Base-by-base conservation (phyloP, 495 filamentous ascomycete species). In the Daldinia caldariorum region DNA sequence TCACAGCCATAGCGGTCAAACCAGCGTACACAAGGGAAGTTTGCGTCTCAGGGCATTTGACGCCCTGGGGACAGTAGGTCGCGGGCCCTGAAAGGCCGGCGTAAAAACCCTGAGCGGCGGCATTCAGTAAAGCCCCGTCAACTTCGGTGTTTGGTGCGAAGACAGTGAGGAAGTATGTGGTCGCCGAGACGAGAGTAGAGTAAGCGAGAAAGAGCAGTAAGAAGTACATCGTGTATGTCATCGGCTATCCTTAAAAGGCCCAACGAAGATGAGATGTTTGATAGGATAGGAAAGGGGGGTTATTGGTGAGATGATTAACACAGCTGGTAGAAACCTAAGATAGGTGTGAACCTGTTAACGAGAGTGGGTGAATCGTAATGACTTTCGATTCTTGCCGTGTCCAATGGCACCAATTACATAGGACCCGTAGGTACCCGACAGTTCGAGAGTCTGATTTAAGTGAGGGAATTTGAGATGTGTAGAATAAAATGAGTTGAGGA, bases 1-100 rank as follows among this genome's bases (percentile, higher is more conserved):
- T 35, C 71, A 77, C 73, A 35, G 67, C 68, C 70, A 77, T 72
- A 14, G 43, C 66, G 9, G 58, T 60, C 63, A 77, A 34, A 1
- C 55, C 55, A 9, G 9, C 32, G 13, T 38, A 53, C 16, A 77
- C 70, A 6, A 73, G 71, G 12, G 73, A 74, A 18, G 73, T 70
- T 29, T 60, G 37, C 0, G 76, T 66, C 1, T 56, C 10, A 6
- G 75, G 73, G 41, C 73, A 77, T 4, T 16, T 4, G 3, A 61
- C 43, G 37, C 38, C 61, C 0, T 56, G 9, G 32, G 73, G 75
- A 34, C 73, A 77, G 58, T 50, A 70, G 0, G 70, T 76, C 3
- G 47, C 26, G 1, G 73, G 75, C 3, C 70, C 67, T 3, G 57
- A 51, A 26, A 63, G 62, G 7, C 73, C 67, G 0, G 71, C 37